Evolutionary conservation across 2,329 filamentous ascomycete genomes (phyloP), one percentile per base, ranked within the genome.

Genomic region (Fusarium annulatum): DNA sequence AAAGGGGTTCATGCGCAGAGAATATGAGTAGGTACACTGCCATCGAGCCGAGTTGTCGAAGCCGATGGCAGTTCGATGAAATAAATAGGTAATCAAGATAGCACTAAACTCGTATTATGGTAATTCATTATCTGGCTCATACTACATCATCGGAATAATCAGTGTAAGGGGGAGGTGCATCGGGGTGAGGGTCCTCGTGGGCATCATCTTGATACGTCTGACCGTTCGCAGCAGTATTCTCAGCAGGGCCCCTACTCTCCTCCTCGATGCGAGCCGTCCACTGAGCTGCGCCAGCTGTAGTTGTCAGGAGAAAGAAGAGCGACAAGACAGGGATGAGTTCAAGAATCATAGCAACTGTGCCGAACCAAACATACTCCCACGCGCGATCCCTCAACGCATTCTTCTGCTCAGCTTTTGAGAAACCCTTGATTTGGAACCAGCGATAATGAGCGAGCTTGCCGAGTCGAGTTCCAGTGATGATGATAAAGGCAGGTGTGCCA

Each of bases 341-440:
- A 34, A 98, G 83, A 11, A 94, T 81, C 84, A 98, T 90, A 56
- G 95, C 94, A 8, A 96, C 87, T 2, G 93, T 94, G 21, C 96
- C 96, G 79, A 98, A 98, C 94, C 94, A 97, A 19, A 94, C 92
- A 80, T 98, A 98, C 67, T 96, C 93, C 89, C 94, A 93, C 70
- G 89, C 86, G 60, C 92, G 88, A 48, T 85, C 86, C 67, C 87
- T 87, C 34, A 96, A 89, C 76, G 93, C 94, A 34, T 85, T 85
- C 77, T 94, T 94, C 72, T 90, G 88, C 79, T 97, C 89, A 76
- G 92, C 91, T 81, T 92, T 94, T 45, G 88, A 88, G 73, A 97
- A 86, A 0, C 92, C 93, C 45, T 91, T 87, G 55, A 99, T 86
- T 77, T 95, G 90, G 80, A 95, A 98, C 86, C 96, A 98, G 65